Evolutionary conservation across 2,329 filamentous ascomycete genomes (phyloP), one percentile per base, ranked within the genome.

Genomic region (Dactylonectria macrodidyma): DNA sequence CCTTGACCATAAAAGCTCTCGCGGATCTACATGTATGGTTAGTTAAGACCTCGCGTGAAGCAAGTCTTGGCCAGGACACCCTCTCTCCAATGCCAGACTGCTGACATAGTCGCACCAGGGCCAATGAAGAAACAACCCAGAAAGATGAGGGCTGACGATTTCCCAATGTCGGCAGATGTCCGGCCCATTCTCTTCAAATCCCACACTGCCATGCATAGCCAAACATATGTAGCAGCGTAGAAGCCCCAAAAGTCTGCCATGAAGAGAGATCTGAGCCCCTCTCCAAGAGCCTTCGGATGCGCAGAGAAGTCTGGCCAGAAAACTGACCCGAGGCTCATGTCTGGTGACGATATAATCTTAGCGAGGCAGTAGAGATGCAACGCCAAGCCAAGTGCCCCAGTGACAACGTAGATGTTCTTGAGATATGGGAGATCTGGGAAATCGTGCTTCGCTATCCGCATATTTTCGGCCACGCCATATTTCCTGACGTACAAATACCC

Each of bases 81-180:
- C 26, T 70, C 68, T 12, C 68, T 56, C 59, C 67, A 68, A 33
- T 66, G 64, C 68, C 68, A 70, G 30, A 70, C 66, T 1, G 52
- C 44, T 5, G 66, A 59, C 52, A 68, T 59, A 0, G 68, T 65
- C 2, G 68, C 66, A 8, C 68, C 68, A 7, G 68, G 66, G 1
- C 66, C 68, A 44, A 66, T 10, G 6, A 41, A 8, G 12, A 70
- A 14, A 30, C 50, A 30, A 1, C 59, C 48, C 11, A 63, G 11
- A 9, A 55, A 41, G 14, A 68, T 62, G 11, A 36, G n/a, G 3
- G 56, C 26, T 3, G 56, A 38, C 2, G 48, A n/a, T n/a, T n/a
- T 26, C 3, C 12, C 12, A 6, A 48, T 14, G 7, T 41, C 47
- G 22, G 61, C 51, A 6, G 24, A 19, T 22, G 62, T 57, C 22